Base-by-base conservation (phyloP, 2,329 filamentous ascomycete genomes). In the Pseudocercospora vitis region DNA sequence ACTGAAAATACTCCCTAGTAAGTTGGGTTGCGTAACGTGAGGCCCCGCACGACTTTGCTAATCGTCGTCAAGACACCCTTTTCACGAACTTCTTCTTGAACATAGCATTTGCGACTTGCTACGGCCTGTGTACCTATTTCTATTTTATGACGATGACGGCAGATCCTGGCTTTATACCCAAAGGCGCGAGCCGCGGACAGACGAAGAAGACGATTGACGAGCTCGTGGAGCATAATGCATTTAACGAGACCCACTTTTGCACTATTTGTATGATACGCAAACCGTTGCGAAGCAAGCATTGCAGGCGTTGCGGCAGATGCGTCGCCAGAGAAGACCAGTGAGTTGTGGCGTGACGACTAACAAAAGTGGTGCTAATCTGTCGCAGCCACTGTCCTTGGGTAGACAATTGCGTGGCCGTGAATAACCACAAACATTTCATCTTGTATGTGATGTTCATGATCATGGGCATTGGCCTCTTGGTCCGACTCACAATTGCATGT, bases 251-350 rank as follows among this genome's bases (percentile, higher is more conserved):
- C 57, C 92, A 96, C 70, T 99, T 97, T 67, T 99, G 94, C 71
- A 86, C 95, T 23, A 84, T 84, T 44, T 99, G 94, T 75, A 95
- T 97, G 91, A 89, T 95, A 63, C 83, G 92, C 50, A 92, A 88
- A 62, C 94, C 94, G 3, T 75, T 99, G 57, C 83, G 94, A 61
- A 96, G 91, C 75, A 99, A 97, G 77, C 94, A 99, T 74, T 99
- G 94, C 75, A 87, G 87, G 68, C 82, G 89, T 57, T 99, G 94
- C 70, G 84, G 88, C 65, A 87, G 92, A 60, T 99, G 94, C 70
- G 89, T 99, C 50, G 91, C 92, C 50, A 95, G 95, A 72, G 90
- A 96, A 74, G 94, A 99, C 69, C 94, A 99, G 90, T 95, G 74
- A 80, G 89, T 80, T 26, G 9, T 18, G 9, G 11, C 14, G 19